phyloP scores from a whole-genome alignment of 345 rosid species.

The Camelina laxa region DNA sequence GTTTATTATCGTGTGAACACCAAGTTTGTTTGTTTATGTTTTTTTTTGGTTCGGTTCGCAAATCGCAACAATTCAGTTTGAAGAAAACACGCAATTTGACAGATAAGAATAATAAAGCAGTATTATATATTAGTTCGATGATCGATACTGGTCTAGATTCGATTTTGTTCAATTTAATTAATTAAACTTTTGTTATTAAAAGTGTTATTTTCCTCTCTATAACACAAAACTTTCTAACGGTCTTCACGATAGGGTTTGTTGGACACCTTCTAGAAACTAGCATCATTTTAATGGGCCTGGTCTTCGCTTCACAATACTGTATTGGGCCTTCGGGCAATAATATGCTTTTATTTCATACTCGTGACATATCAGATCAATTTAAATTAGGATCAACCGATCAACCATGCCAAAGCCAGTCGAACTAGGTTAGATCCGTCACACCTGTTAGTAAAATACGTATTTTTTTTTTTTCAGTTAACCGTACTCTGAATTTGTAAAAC shows the following conservation, averaged over 20 bases:
- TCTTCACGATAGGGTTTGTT: background rate
- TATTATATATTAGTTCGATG: too few species aligned
- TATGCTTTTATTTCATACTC: background rate
- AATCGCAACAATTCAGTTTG: background rate
- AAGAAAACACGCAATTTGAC: background rate
- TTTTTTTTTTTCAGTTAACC: background rate
- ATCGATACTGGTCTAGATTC: too few species aligned
- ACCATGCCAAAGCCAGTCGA: background rate
- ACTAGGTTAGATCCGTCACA: background rate
- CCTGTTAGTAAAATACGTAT: too few species aligned
- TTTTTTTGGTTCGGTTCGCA: background rate
- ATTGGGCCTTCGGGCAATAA: conserved; percentile 3
- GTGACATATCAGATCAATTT: background rate
- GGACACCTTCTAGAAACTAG: background rate
- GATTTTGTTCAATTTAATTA: background rate
- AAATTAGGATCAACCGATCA: background rate
- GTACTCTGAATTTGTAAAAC: background rate
- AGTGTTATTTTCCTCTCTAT: background rate
- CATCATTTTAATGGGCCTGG: conserved; percentile 7
- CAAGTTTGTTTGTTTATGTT: conserved; percentile 3
- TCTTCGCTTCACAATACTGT: background rate
- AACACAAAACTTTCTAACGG: background rate
- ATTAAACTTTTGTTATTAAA: too few species aligned
- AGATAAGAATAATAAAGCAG: background rate
- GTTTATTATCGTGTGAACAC: too few species aligned